Base-by-base conservation (phyloP, 2,329 filamentous ascomycete genomes). In the Ophiostoma himal-ulmi region DNA sequence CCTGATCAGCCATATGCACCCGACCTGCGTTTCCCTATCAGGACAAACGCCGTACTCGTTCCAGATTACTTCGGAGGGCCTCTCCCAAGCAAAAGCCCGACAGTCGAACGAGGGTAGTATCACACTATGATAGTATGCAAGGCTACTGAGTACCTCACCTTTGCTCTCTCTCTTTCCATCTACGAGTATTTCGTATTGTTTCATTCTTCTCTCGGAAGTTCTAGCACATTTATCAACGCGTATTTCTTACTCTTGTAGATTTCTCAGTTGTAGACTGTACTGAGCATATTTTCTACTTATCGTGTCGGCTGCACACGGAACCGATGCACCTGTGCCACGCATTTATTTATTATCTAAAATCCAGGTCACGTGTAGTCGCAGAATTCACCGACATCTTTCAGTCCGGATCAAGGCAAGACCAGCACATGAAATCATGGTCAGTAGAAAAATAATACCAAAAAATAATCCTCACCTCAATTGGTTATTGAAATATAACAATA, bases 51-150 rank as follows among this genome's bases (percentile, higher is more conserved):
- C 57, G 57, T 62, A 34, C 30, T 22, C 11, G 26, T 62, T 62
- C 26, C 57, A 62, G 26, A 14, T 34, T 62, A 30, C 57, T 26
- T 62, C 57, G 57, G 57, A 62, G 26, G 22, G 57, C 57, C 26
- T 60, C 10, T 60, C 54, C 48, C 54, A 62, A 62, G 57, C 57
- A 62, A 62, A 62, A 62, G 7, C 26, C 57, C 57, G 57, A 62
- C 26, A 4, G 26, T 34, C 57, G 3, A 34, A 26, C 13, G n/a
- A 26, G 3, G 26, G 57, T 62, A 62, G 22, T 62, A 62, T 62
- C 26, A 17, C n/a, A 54, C 57, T 17, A 26, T 34, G 57, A 62
- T 34, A 34, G 57, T 26, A 62, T 62, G 57, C 57, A 62, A 62
- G 57, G 57, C 57, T 62, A 34, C 44, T n/a, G n/a, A n/a, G n/a